Evolutionary conservation across 495 filamentous ascomycete genomes (phyloP), one percentile per base, ranked within the genome.

Genomic region (Neurospora sp.): DNA sequence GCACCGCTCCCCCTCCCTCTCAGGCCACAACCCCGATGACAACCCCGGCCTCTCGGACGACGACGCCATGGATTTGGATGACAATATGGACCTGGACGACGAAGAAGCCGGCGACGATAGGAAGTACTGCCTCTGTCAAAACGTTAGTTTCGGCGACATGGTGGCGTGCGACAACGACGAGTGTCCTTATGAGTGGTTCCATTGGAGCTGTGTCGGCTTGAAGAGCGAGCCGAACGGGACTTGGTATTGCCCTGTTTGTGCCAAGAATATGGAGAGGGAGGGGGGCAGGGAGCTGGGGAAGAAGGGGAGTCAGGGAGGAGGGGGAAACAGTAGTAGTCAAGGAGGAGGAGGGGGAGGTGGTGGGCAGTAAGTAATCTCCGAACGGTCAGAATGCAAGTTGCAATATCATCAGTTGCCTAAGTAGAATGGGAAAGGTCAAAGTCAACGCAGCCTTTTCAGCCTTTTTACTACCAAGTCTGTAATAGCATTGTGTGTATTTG

Each of bases 161-260:
- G 95, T 99, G 39, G 96, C 94, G 4, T 99, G 96, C 82, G 96
- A 99, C 82, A 97, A 98, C 75, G 91, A 93, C 61, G 86, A 90
- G 71, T 99, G 96, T 83, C 89, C 91, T 35, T 96, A 89, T 80
- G 95, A 98, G 83, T 99, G 96, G 96, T 99, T 99, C 82, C 96
- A 99, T 84, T 98, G 94, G 94, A 90, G 86, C 74, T 99, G 96
- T 79, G 94, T 98, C 69, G 92, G 93, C 3, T 84, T 99, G 74
- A 95, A 90, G 74, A 89, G 89, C 72, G 95, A 98, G 81, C 96
- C 96, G 3, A 89, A 89, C 69, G 96, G 95, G 27, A 94, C 90
- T 65, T 99, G 96, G 96, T 95, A 92, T 78, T 99, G 96, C 82
- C 91, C 92, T 42, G 86, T 90, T 71, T 99, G 96, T 79, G 84